Conservation (phyloP, 2,329 filamentous ascomycete species). For the Monilinia aucupariae region DNA sequence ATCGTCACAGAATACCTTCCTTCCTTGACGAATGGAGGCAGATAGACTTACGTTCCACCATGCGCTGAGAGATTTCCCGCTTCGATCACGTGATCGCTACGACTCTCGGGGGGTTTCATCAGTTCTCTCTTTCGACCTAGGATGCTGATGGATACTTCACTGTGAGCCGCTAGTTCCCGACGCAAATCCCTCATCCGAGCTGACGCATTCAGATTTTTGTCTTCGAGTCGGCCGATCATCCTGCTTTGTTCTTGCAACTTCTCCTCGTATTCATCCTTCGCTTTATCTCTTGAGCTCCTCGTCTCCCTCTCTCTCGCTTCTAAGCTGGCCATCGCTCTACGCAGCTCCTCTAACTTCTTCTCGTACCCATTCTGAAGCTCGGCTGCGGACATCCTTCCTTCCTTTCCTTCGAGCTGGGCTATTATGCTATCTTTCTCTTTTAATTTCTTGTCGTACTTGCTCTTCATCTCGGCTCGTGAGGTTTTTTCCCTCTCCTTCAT, state of each 20-base stretch:
- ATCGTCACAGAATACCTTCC: no score
- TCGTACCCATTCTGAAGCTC: neutral
- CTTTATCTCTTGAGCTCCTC: no score
- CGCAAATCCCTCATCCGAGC: neutral
- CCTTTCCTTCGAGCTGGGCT: neutral
- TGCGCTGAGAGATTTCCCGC: slow-evolving; percentile 1
- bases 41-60: slow-evolving; percentile 12
- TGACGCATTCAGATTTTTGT: neutral
- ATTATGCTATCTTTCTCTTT: neutral
- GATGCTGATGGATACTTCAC: slow-evolving; percentile 4
- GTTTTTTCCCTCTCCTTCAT: neutral
- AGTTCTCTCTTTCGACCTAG: slow-evolving; percentile 1
- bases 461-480: neutral
- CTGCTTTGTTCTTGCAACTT: neutral
- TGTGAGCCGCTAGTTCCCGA: neutral
- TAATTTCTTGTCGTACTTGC: neutral
- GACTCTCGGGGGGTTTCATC: neutral
- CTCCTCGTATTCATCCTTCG: neutral
- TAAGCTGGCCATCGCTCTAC: neutral
- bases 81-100: neutral
- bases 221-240: neutral
- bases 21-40: no score
- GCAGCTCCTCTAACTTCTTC: neutral
- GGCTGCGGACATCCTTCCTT: neutral
- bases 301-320: neutral